A percentile compares a stretch with the other conserved stretches of the same genome.
phyloP scores from a whole-genome alignment of 2,329 filamentous ascomycete species.

The Orbilia javanica region DNA sequence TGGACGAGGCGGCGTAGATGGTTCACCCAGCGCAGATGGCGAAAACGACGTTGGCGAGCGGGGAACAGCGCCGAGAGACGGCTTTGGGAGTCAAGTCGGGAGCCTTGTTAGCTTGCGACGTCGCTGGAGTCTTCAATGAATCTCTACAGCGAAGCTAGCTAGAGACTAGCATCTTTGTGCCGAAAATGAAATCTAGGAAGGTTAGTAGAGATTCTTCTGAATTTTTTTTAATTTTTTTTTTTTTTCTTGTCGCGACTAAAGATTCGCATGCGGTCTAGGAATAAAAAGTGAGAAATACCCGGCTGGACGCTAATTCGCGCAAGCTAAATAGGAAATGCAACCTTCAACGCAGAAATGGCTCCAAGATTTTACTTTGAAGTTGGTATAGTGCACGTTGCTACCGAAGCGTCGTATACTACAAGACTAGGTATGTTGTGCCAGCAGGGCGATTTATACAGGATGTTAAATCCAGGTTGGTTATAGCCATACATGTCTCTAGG shows the following conservation, averaged over 20 bases:
- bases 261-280: neutral
- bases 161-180: conserved; percentile 1
- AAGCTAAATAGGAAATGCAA: conserved; percentile 10
- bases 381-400: neutral
- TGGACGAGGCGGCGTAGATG: conserved; percentile 1
- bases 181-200: conserved; percentile 2
- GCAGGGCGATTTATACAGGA: too few relatives aligned
- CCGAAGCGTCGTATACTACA: too few relatives aligned
- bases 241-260: neutral
- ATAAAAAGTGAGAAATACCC: conserved; percentile 4
- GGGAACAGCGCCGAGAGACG: neutral
- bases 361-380: neutral
- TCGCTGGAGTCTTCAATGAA: neutral
- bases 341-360: neutral
- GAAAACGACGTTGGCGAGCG: conserved; percentile 6
- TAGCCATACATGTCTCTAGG: too few relatives aligned
- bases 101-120: neutral
- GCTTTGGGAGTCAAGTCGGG: neutral
- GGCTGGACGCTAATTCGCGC: conserved; percentile 10
- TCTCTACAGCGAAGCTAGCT: neutral
- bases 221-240: neutral
- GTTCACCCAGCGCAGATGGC: conserved; percentile 1
- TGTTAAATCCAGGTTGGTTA: too few relatives aligned
- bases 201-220: conserved; percentile 8
- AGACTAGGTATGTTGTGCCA: too few relatives aligned